Evolutionary conservation across 306 rosid genomes (phyloP).

Genomic region (Cucurbita argyrosperma): DNA sequence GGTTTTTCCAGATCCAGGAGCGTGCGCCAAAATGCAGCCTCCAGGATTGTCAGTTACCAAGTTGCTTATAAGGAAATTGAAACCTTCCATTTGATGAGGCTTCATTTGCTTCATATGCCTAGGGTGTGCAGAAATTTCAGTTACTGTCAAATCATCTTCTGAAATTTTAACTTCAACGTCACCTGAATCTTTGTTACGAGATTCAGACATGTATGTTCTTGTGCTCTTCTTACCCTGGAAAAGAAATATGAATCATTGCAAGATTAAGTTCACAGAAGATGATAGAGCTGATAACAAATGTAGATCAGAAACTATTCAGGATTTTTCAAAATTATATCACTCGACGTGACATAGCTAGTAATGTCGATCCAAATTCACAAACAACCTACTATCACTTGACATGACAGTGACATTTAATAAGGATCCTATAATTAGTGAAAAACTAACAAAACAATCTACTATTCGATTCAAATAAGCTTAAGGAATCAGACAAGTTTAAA

Average conservation of each 20-base stretch:
- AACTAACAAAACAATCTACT: background rate
- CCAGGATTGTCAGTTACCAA: conserved; percentile 70
- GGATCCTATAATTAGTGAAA: background rate
- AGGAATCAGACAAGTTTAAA: background rate
- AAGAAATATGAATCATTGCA: conserved; percentile 7
- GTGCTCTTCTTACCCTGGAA: conserved; percentile 57
- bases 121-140: conserved; percentile 67
- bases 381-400: background rate
- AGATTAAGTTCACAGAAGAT: background rate
- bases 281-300: background rate
- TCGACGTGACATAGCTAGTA: background rate
- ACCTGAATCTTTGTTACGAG: conserved; percentile 29
- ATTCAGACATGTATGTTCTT: conserved; percentile 56
- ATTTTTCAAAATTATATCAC: background rate
- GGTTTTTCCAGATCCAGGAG: conserved; percentile 95
- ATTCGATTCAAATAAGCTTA: background rate
- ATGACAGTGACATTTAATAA: background rate
- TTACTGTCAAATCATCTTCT: conserved; percentile 28
- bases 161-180: conserved; percentile 37
- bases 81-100: conserved; percentile 85
- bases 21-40: conserved; percentile 93
- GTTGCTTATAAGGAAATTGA: conserved; percentile 77
- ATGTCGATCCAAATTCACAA: background rate
- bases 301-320: background rate
- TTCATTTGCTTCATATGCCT: conserved; percentile 79